Evolutionary conservation across 2,329 filamentous ascomycete species (phyloP).

Genomic region (Xylariaceae sp.): DNA sequence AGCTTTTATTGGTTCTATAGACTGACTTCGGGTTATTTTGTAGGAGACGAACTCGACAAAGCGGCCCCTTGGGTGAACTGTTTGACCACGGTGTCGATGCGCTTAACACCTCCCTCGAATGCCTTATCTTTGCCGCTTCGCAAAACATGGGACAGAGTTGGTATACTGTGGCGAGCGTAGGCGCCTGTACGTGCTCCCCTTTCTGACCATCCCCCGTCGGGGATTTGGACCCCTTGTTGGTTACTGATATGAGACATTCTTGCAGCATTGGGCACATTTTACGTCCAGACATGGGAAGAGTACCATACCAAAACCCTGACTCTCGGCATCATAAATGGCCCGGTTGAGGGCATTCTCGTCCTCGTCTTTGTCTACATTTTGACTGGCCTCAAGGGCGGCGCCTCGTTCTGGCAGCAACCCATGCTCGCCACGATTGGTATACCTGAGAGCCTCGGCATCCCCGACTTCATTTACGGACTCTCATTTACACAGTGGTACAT

Average conservation of each 20-base stretch:
- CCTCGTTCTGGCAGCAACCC: conserved; percentile 86
- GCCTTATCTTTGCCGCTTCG: conserved; percentile 82
- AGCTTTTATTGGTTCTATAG: conserved; percentile 14
- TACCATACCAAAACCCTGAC: conserved; percentile 97
- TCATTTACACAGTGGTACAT: conserved; percentile 92
- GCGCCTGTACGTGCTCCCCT: conserved; percentile 58
- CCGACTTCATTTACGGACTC: conserved; percentile 66
- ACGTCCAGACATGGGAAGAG: conserved; percentile 98
- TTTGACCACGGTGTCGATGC: conserved; percentile 98
- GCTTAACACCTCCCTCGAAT: conserved; percentile 90
- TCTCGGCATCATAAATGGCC: conserved; percentile 84
- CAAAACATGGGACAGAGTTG: conserved; percentile 93
- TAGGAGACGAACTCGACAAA: conserved; percentile 82
- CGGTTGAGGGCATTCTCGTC: conserved; percentile 88
- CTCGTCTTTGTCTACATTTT: conserved; percentile 75
- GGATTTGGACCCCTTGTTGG: background rate
- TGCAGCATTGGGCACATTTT: conserved; percentile 86
- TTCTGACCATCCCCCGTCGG: background rate
- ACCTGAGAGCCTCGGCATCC: conserved; percentile 58
- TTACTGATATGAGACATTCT: conserved; percentile 13
- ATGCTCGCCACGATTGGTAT: conserved; percentile 68
- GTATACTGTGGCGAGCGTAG: conserved; percentile 78
- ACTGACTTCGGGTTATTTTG: conserved; percentile 9
- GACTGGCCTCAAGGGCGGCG: conserved; percentile 80
- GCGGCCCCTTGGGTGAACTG: conserved; percentile 87